Conservation (phyloP, 106 monocot genomes). For the Hemerocallis citrina region DNA sequence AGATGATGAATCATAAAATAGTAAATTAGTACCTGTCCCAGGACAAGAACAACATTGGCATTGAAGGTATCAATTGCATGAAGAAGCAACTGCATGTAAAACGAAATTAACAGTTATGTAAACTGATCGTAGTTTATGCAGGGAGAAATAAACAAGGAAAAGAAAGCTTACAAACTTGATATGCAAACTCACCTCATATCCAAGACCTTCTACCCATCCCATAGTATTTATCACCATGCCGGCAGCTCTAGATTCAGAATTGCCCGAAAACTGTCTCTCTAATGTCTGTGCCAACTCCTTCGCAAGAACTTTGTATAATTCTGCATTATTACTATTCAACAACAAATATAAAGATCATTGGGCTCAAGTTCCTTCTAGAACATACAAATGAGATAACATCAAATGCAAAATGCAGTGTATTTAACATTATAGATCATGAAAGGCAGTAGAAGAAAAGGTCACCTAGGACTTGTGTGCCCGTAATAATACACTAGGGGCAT, state of each 20-base stretch:
- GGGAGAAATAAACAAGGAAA: not conserved
- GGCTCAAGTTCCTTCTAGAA: not conserved
- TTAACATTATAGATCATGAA: not conserved
- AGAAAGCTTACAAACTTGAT: not conserved
- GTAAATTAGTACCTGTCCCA: conserved; percentile 99
- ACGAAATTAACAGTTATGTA: not conserved
- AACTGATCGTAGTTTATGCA: too few relatives aligned
- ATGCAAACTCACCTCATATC: conserved; percentile 65
- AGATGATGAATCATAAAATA: not conserved
- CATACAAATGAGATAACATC: not conserved
- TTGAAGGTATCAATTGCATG: conserved; percentile 83
- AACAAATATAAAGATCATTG: not conserved
- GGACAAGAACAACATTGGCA: conserved; percentile 84
- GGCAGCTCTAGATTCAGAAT: conserved; percentile 90
- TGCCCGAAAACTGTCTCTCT: conserved; percentile 80
- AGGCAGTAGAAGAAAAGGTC: not conserved
- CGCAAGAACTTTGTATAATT: conserved; percentile 76
- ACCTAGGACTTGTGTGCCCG: conserved; percentile 93
- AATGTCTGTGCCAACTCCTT: conserved; percentile 89
- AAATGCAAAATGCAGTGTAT: not conserved
- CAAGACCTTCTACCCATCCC: conserved; percentile 99
- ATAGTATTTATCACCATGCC: conserved; percentile 99
- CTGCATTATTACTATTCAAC: conserved; percentile 66
- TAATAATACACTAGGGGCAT: conserved; percentile 90
- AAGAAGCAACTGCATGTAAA: conserved; percentile 69